Evolutionary conservation across 192 early-diverging fungal species (phyloP), one percentile per base, ranked within the genome.

Genomic region (Ambispora gerdemannii): DNA sequence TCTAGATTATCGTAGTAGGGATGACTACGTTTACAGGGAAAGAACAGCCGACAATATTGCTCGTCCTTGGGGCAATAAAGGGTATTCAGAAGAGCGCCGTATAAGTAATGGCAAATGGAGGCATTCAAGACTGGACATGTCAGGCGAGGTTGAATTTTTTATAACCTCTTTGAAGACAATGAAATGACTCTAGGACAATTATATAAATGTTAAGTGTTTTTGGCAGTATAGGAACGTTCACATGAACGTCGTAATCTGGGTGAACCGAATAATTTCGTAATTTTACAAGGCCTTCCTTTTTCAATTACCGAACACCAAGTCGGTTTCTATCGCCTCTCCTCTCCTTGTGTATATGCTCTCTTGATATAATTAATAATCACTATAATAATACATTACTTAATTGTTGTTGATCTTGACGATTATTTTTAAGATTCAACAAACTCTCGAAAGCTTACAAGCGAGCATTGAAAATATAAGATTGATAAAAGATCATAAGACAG

Each of bases 401-500:
- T 35, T 35, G n/a, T n/a, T n/a, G n/a, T n/a, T n/a, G n/a, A n/a
- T n/a, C n/a, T n/a, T n/a, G n/a, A n/a, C n/a, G n/a, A n/a, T 66
- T 28, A 28, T 64, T 33, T 52, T 50, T 34, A 49, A 79, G 78
- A 79, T 79, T 52, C 61, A 79, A 25, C 66, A 71, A 36, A 60
- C 74, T 10, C 49, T 79, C 34, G 70, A 65, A 20, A 50, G 56
- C 35, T 55, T 79, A 58, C 67, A 71, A 30, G 78, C 78, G n/a
- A 79, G 78, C 34, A 74, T 79, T 38, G 78, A 79, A 56, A 60
- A 76, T 34, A 73, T 79, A 13, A 50, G 67, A 30, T 43, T 79
- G 19, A 76, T 79, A 34, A 76, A 63, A 34, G 75, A 76, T 70
- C 72, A 75, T 43, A 63, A 73, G 50, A 79, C 78, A 74, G 78